phyloP scores from a whole-genome alignment of 306 rosid genomes.

The barrel medic (Medicago truncatula) region MtrunA17r5.0-ANR NC_053049.1:25326501-25327000 shows the following conservation, averaged over 20 bases:
- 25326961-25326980: too few species aligned
- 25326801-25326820: too few species aligned
- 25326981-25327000: too few species aligned
- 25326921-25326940: too few species aligned
- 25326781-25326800: not conserved
- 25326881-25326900: too few species aligned
- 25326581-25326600: not conserved
- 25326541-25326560: not conserved
- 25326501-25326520: not conserved
- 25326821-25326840: too few species aligned
- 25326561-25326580: not conserved
- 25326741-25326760: not conserved
- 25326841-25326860: too few species aligned
- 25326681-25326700: not conserved
- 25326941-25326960: too few species aligned
- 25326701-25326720: not conserved
- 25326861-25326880: too few species aligned
- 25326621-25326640: not conserved
- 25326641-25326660: not conserved
- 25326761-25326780: not conserved
- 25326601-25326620: not conserved
- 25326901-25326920: too few species aligned
- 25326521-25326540: not conserved
- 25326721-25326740: constrained; percentile 1
- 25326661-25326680: not conserved